Conservation (phyloP, 345 rosid genomes). For the Camelina hispida region DNA sequence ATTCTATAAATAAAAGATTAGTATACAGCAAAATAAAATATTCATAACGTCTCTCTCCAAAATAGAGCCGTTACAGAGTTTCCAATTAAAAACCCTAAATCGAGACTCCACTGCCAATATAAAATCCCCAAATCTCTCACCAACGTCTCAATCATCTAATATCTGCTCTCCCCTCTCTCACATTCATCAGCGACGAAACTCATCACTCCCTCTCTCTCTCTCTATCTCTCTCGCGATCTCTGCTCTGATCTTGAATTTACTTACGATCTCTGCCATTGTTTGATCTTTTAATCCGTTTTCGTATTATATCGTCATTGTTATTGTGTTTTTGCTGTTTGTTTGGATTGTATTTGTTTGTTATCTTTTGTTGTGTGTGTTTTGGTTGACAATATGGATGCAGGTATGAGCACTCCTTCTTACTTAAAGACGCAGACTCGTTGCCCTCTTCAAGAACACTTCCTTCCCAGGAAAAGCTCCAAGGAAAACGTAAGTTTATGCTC, state of each 20-base stretch:
- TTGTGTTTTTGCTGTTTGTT: neutral
- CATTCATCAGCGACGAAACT: slow-evolving; percentile 21
- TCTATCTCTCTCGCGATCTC: neutral
- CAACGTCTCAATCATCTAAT: neutral
- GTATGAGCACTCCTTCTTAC: slow-evolving; percentile 28
- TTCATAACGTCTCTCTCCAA: slow-evolving; percentile 30
- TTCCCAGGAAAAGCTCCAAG: slow-evolving; percentile 51
- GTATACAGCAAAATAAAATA: neutral
- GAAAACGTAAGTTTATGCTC: slow-evolving; percentile 45
- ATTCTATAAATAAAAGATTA: neutral
- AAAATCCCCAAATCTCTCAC: slow-evolving; percentile 14
- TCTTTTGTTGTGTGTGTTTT: slow-evolving; percentile 21
- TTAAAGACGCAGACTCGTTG: slow-evolving; percentile 29
- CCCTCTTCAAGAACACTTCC: slow-evolving; percentile 55
- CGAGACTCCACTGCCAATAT: neutral
- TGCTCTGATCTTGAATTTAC: slow-evolving; percentile 13
- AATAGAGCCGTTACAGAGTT: slow-evolving; percentile 36
- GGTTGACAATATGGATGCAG: slow-evolving; percentile 37
- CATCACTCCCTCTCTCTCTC: slow-evolving; percentile 11
- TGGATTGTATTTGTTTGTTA: neutral
- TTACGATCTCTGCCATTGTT: slow-evolving; percentile 15
- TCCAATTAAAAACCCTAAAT: slow-evolving; percentile 32
- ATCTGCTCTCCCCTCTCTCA: slow-evolving; percentile 12
- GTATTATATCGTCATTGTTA: neutral
- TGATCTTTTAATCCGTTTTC: slow-evolving; percentile 15